Evolutionary conservation across 805 yeast species (phyloP).

Genomic region (Wickerhamiella shivajii): DNA sequence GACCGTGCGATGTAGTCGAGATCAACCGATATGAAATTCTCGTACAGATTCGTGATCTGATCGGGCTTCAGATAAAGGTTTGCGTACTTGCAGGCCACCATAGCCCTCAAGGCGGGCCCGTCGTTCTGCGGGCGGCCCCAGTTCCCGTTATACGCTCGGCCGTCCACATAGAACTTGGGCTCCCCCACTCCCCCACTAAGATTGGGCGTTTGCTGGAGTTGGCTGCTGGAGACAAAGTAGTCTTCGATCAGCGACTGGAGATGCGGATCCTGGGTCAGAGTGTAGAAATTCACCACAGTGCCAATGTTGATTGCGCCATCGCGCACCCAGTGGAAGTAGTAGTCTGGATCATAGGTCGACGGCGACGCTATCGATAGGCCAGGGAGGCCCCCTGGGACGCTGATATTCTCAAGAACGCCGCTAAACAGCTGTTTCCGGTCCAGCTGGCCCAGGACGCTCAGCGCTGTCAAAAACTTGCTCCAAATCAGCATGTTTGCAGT

Average conservation of each 20-base stretch:
- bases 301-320: slow-evolving; percentile 66
- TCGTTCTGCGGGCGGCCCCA: slow-evolving; percentile 98
- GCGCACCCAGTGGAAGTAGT: slow-evolving; percentile 81
- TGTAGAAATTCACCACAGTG: slow-evolving; percentile 34
- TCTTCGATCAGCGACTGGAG: slow-evolving; percentile 32
- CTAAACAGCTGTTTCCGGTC: too few species aligned
- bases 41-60: slow-evolving; percentile 29
- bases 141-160: slow-evolving; percentile 40
- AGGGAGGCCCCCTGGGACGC: slow-evolving; percentile 23
- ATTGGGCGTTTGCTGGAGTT: slow-evolving; percentile 52
- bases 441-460: slow-evolving; percentile 23
- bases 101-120: slow-evolving; percentile 76
- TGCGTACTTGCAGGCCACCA: slow-evolving; percentile 42
- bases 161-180: slow-evolving; percentile 68
- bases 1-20: slow-evolving; percentile 42
- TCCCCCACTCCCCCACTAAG: slow-evolving; percentile 83
- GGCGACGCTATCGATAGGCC: slow-evolving; percentile 86
- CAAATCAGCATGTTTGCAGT: too few species aligned
- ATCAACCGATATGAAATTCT: slow-evolving; percentile 50
- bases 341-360: slow-evolving; percentile 54
- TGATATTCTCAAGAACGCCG: slow-evolving; percentile 7
- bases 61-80: slow-evolving; percentile 31
- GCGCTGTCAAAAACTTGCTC: too few species aligned
- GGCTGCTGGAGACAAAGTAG: slow-evolving; percentile 44
- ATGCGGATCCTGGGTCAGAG: slow-evolving; percentile 9